These are phyloP conservation scores for Tuber brumale DNA, from an alignment of 495 filamentous ascomycete species.

Conservation along the genomic window DNA sequence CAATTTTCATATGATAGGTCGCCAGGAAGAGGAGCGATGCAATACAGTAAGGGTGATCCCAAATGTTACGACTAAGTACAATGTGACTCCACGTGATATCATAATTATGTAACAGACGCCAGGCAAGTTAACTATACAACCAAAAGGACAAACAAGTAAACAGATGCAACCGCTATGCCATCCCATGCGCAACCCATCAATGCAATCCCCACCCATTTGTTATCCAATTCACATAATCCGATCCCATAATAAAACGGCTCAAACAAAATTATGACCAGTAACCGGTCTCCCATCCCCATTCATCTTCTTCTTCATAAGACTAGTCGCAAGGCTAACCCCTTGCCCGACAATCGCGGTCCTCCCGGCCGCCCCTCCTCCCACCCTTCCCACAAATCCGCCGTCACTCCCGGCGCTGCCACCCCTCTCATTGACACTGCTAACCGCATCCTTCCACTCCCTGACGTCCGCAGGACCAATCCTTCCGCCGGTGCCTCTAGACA, in stretches of 20 bases:
- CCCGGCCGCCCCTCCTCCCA: neutral
- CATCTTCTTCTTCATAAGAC: neutral
- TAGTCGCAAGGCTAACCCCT: neutral
- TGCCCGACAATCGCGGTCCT: neutral
- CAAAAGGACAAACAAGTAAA: neutral
- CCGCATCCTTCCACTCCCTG: neutral
- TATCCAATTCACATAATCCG: neutral
- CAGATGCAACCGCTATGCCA: neutral
- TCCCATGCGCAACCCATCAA: neutral
- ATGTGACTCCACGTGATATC: too few relatives aligned
- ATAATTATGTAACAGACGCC: neutral
- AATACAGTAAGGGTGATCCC: too few relatives aligned
- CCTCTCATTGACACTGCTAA: neutral
- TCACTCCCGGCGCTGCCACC: neutral
- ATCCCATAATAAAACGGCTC: neutral
- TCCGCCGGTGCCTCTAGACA: constrained; percentile 22
- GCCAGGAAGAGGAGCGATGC: too few relatives aligned
- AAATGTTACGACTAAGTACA: too few relatives aligned
- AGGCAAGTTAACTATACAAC: neutral
- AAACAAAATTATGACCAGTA: neutral
- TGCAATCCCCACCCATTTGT: neutral
- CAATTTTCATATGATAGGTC: too few relatives aligned
- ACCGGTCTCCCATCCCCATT: neutral
- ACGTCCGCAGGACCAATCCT: neutral
- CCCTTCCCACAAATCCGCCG: neutral